Evolutionary conservation across 73 alveolate genomes (phyloP), one percentile per base, ranked within the genome.

Genomic region (Paramecium pentaurelia): DNA sequence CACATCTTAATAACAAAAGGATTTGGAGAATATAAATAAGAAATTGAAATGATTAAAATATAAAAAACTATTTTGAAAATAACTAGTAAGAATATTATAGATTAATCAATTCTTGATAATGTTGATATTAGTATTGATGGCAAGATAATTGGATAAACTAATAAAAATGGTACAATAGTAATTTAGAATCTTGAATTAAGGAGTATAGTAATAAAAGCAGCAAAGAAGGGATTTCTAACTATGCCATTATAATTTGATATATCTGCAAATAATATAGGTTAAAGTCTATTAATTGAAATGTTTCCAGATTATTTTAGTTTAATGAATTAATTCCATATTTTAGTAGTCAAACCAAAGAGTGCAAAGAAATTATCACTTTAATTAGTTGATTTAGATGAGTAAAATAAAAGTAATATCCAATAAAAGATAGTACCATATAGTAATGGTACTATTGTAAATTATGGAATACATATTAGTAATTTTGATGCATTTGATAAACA

Each of bases 271-370:
- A 80, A 49, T 47, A 49, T 80, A 9, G 91, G 91, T 25, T 34
- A 80, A 27, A 44, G 42, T 80, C n/a, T 49, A 44, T 28, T 32
- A 4, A 40, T 80, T 2, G 44, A 45, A 9, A 45, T 80, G 75
- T 42, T 80, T 36, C 91, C 91, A 14, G 91, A 80, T 80, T 80
- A 44, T 80, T 42, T 80, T 40, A 44, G 77, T 80, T 22, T 80
- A 20, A 32, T 80, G 30, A 80, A 80, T 80, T 27, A 80, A 49
- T 80, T 80, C 49, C 91, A 80, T 27, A 47, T 80, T 27, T 14
- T 80, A 7, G 54, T 80, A 25, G 73, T 80, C 20, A 44, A 80
- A 80, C 91, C 91, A 2, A 80, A 47, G 32, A 25, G 32, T 18
- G 58, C 73, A 2, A 80, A 47, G 58, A 27, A 47, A 32, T 25